Conservation (phyloP, 2,329 filamentous ascomycete species). For the Aspergillus felis region DNA sequence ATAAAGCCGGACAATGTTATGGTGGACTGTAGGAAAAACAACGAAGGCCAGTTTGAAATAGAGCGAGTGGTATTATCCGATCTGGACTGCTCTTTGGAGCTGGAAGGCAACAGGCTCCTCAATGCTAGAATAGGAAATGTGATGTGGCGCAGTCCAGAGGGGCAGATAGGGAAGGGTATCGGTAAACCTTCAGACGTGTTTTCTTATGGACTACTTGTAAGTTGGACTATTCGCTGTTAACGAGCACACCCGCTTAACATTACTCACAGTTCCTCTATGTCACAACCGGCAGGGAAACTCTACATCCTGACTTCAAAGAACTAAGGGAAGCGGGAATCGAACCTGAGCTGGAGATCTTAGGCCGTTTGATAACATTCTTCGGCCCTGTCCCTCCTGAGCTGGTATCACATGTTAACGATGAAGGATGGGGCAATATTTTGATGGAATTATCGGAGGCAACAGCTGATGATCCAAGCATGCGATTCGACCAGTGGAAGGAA, state of each 20-base stretch:
- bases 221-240: background rate
- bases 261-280: background rate
- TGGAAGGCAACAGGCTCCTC: background rate
- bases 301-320: conserved; percentile 21
- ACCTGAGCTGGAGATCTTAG: conserved; percentile 24
- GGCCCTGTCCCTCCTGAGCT: conserved; percentile 23
- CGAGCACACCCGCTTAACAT: background rate
- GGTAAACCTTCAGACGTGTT: background rate
- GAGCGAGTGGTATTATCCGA: background rate
- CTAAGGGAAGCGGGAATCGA: conserved; percentile 18
- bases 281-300: conserved; percentile 5
- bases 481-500: conserved; percentile 25
- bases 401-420: conserved; percentile 24
- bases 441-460: background rate
- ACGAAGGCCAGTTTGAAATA: background rate
- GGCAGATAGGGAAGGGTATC: background rate
- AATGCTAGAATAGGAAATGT: background rate
- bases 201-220: background rate
- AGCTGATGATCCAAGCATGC: conserved; percentile 5
- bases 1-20: background rate
- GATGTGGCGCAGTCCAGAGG: background rate
- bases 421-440: background rate
- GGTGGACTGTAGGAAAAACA: background rate
- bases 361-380: conserved; percentile 23
- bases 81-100: background rate